Evolutionary conservation across 108 stramenopile species (phyloP), one percentile per base, ranked within the genome.

Genomic region (Nannochloropsis gaditana): DNA sequence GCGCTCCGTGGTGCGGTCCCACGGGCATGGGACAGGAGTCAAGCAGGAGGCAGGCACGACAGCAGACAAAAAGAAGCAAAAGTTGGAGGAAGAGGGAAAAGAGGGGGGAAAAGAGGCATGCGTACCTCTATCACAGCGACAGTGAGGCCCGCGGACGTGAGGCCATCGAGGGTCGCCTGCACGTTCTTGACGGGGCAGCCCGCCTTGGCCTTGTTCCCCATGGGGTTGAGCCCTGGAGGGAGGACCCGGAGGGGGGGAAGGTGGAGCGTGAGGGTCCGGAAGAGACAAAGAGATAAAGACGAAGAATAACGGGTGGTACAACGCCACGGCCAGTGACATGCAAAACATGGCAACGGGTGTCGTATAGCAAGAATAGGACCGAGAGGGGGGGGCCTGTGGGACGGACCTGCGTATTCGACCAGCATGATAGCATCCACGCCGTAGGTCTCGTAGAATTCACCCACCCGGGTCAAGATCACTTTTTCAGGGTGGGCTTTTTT

Each of bases 401-500:
- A 73, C 59, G 59, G 15, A 73, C 59, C 97, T 42, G 93, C 93
- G 88, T 96, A 94, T 82, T 97, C 95, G 45, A 98, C 93, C 44
- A 98, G 89, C 89, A 98, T 83, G 45, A 97, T 86, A 1, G 96
- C 96, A 92, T 98, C 97, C 9, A 96, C 82, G n/a, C 97, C 97
- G 87, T 92, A 96, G 8, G 95, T 93, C 92, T 98, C 97, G 85
- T 96, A 98, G 90, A 98, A 98, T 88, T 98, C 97, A 11, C 97
- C 97, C 42, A 95, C 95, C 21, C 96, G 91, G 10, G 94, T 91
- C 44, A 92, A 80, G 15, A 98, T 84, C 4, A 91, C 84, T 84
- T 91, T 91, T 41, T 87, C 85, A 11, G 90, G 89, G 44, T 91
- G 90, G 41, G 43, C 42, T 87, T 88, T 84, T 87, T 91, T 91